These are phyloP conservation scores for Rugonectria rugulosa DNA, from an alignment of 2,329 filamentous ascomycete genomes.

Conservation along the genomic window DNA sequence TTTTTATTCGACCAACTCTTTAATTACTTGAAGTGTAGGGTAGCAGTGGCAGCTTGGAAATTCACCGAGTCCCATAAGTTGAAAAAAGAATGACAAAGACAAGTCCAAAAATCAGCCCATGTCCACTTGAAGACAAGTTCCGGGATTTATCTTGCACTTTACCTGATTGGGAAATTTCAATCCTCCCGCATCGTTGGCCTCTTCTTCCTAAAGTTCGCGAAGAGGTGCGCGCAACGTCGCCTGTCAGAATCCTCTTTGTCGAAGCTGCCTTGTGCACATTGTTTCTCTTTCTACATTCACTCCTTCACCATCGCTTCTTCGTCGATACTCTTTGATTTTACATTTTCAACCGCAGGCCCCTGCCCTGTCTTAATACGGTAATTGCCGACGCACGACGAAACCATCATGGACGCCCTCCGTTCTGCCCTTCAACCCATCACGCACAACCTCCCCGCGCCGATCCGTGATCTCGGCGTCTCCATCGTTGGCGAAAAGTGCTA, in stretches of 20 bases:
- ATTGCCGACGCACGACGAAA: not conserved
- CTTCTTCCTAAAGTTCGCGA: slow-evolving; percentile 19
- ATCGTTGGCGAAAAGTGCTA: slow-evolving; percentile 89
- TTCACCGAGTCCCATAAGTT: not conserved
- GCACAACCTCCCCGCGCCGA: slow-evolving; percentile 74
- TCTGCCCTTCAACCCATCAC: slow-evolving; percentile 73
- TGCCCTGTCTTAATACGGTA: not conserved
- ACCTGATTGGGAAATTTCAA: slow-evolving; percentile 5
- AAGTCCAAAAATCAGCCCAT: slow-evolving; percentile 9
- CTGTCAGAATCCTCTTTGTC: slow-evolving; percentile 6
- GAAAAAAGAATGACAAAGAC: too few relatives aligned
- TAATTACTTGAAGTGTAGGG: not conserved
- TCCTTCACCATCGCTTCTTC: slow-evolving; percentile 16
- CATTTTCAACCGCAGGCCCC: not conserved
- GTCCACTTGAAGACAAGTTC: slow-evolving; percentile 2
- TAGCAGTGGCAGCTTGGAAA: not conserved
- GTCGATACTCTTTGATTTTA: not conserved
- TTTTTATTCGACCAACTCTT: not conserved
- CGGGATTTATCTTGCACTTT: not conserved
- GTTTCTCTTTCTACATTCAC: slow-evolving; percentile 30
- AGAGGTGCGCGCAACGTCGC: slow-evolving; percentile 2
- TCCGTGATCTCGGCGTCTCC: slow-evolving; percentile 77
- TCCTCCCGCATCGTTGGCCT: slow-evolving; percentile 33
- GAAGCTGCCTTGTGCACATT: not conserved
- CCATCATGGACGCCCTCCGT: slow-evolving; percentile 67